Base-by-base conservation (phyloP, 2,329 filamentous ascomycete species). In the Arthrobotrys megalospora region DNA sequence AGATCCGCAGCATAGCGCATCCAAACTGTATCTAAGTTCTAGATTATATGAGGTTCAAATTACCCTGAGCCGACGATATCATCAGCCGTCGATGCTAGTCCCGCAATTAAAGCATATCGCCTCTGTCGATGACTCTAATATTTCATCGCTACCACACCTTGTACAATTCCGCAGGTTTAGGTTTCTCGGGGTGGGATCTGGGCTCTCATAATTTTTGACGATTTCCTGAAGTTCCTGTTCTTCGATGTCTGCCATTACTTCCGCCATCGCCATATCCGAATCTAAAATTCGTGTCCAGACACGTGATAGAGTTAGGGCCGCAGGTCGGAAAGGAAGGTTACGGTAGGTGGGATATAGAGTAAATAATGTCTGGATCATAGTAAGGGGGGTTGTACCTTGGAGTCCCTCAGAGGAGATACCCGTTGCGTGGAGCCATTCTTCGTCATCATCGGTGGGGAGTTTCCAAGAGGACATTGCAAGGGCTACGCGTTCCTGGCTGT, bases 401-500 rank as follows among this genome's bases (percentile, higher is more conserved):
- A 28, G 34, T 3, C 36, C 19, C 4, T 19, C 41, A n/a, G 50
- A 28, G 11, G 28, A n/a, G 10, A 11, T 34, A 21, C 14, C 2
- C 36, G 43, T 38, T 21, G n/a, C 12, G 28, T 48, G 36, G 11
- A 48, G 11, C 28, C 34, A 28, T 38, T 60, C 50, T 3, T 38
- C 36, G 12, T 19, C 36, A 14, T 45, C 64, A 16, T 62, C 45
- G 1, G 36, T 21, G 3, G 65, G 45, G 7, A 16, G 8, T 41
- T 55, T 36, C 63, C 67, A 72, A 6, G 75, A 63, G 3, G 75
- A 72, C 12, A 58, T 43, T 8, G 62, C 52, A 8, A 66, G 24
- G 0, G 83, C 83, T 47, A 83, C 82, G 55, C 81, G 81, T 55
- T 82, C 81, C 52, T 81, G 80, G 64, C 75, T 81, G 50, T 83